Base-by-base conservation (phyloP, 768 basidiomycete genomes). In the Hypsizygus marmoreus region DNA sequence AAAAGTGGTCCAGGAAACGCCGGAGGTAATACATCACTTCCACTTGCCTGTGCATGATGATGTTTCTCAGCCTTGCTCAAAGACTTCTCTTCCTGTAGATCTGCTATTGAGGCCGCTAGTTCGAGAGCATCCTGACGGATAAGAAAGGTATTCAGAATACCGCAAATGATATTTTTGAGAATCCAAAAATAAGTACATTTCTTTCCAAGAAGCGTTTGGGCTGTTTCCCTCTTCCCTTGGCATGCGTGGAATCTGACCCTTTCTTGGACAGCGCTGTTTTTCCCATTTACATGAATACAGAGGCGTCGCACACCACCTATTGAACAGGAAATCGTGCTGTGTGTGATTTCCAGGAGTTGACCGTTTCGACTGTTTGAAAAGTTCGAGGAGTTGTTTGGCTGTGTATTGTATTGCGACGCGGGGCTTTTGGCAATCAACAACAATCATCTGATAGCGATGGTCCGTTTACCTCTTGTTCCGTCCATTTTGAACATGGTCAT, bases 101-200 rank as follows among this genome's bases (percentile, higher is more conserved):
- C 58, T n/a, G 64, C 72, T 57, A 81, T 77, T 28, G 70, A 70
- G 48, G 64, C 55, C n/a, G 79, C 80, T 10, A 81, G 60, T 40
- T 61, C 61, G 47, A 77, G 52, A 4, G 72, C 70, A 50, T 79
- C 77, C 80, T 80, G 51, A 45, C 44, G 34, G 37, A 30, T 43
- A 47, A 47, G 23, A n/a, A n/a, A n/a, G n/a, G n/a, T n/a, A 29
- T 26, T 34, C 38, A 44, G 38, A 43, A 47, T 8, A 34, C 4
- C 19, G 16, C 38, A 14, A 14, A 4, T 16, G n/a, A 16, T n/a
- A 12, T 5, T 13, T 7, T 11, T 13, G 25, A 24, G 19, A 12
- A 13, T 11, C 20, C n/a, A 40, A 8, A 20, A 47, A 23, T 44
- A 39, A 40, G 48, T 56, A 72, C 70, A 45, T 54, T 67, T 47